These are phyloP conservation scores for Bryoglossum gracile DNA, from an alignment of 495 filamentous ascomycete genomes.

Conservation along the genomic window DNA sequence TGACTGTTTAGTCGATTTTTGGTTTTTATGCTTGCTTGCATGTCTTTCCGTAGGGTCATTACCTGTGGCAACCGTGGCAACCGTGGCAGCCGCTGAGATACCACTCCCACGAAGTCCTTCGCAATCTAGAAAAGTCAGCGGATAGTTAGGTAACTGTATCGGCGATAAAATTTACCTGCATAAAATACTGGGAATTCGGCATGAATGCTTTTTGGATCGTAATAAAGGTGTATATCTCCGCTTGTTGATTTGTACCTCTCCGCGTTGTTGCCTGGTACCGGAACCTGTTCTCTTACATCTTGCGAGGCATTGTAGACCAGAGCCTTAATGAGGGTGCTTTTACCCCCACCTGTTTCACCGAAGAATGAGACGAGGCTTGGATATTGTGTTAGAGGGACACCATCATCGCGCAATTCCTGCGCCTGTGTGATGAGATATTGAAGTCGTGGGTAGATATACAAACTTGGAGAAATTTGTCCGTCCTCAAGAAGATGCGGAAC, in stretches of 20 bases:
- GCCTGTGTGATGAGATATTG: neutral
- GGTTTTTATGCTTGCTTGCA: no score
- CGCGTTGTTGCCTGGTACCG: neutral
- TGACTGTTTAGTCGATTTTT: neutral
- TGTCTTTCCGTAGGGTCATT: no score
- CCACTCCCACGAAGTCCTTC: neutral
- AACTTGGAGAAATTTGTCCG: neutral
- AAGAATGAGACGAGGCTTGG: neutral
- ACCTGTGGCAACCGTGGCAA: no score
- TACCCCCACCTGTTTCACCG: neutral
- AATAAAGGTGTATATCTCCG: conserved; percentile 54
- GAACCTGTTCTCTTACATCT: neutral
- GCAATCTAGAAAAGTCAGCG: neutral
- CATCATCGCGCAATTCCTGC: neutral
- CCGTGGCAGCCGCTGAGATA: no score
- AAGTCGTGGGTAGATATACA: neutral
- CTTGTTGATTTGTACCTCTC: conserved; percentile 2
- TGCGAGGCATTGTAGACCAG: neutral
- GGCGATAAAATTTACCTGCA: conserved; percentile 23
- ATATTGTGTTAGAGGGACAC: no score
- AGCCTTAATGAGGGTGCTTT: neutral
- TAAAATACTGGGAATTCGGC: conserved; percentile 40
- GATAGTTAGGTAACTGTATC: neutral
- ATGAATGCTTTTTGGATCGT: conserved; percentile 43
- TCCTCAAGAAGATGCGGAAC: neutral